Percentiles rank a stretch among this genome's conserved stretches.
Evolutionary conservation across 106 monocot species (phyloP).

Genomic region (Allium cepa): DNA sequence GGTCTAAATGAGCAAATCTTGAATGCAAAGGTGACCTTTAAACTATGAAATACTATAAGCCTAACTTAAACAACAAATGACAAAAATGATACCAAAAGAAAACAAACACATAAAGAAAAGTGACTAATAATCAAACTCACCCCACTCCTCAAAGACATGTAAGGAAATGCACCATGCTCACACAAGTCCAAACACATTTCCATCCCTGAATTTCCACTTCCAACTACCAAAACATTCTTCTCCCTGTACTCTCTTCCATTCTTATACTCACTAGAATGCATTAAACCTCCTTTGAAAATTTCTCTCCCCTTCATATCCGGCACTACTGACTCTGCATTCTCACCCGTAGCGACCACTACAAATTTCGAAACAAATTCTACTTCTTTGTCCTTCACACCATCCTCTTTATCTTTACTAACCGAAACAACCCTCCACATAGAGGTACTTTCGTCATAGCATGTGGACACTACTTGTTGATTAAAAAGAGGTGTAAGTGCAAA

Average conservation of each 20-base stretch:
- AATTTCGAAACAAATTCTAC: slow-evolving; percentile 42
- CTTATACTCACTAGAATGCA: slow-evolving; percentile 43
- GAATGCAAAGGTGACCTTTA: no score
- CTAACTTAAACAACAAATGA: background rate
- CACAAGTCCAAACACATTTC: slow-evolving; percentile 74
- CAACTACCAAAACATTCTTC: slow-evolving; percentile 74
- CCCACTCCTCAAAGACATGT: slow-evolving; percentile 53
- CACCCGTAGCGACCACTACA: slow-evolving; percentile 88
- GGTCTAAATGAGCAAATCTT: no score
- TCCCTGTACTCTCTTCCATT: slow-evolving; percentile 38
- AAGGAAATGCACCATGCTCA: slow-evolving; percentile 47
- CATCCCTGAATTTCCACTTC: slow-evolving; percentile 85
- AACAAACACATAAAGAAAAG: background rate
- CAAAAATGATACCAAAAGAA: background rate
- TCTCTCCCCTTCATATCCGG: slow-evolving; percentile 50
- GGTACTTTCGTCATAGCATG: slow-evolving; percentile 27
- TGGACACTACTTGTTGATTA: slow-evolving; percentile 30
- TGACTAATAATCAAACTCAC: slow-evolving; percentile 21
- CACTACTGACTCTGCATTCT: slow-evolving; percentile 69
- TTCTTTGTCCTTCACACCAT: background rate
- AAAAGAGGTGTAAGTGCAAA: slow-evolving; percentile 50
- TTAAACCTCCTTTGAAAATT: slow-evolving; percentile 25
- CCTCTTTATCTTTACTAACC: background rate
- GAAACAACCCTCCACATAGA: slow-evolving; percentile 40
- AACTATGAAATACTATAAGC: no score